Conservation (phyloP, 2,329 filamentous ascomycete species). For the Purpureocillium takamizusanense region DNA sequence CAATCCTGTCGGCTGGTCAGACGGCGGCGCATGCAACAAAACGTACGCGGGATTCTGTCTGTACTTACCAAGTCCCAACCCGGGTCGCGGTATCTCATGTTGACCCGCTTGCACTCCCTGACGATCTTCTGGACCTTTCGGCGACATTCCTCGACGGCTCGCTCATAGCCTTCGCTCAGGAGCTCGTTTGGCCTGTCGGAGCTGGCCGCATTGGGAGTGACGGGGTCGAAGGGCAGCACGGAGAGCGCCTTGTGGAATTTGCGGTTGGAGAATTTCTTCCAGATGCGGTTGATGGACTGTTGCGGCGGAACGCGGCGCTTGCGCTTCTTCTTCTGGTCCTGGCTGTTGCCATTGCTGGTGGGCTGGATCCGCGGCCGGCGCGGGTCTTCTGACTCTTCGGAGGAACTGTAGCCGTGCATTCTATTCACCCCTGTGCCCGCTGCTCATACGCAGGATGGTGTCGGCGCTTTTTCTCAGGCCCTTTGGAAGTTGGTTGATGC, state of each 20-base stretch:
- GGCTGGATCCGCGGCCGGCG: constrained; percentile 25
- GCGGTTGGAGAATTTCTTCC: constrained; percentile 49
- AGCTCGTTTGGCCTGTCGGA: constrained; percentile 50
- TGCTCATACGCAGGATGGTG: too few relatives aligned
- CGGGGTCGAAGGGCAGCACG: constrained; percentile 56
- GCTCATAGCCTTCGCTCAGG: constrained; percentile 50
- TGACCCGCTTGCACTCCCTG: constrained; percentile 60
- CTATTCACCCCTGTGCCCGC: too few relatives aligned
- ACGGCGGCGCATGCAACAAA: too few relatives aligned
- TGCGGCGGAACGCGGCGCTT: constrained; percentile 54
- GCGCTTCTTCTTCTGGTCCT: constrained; percentile 43
- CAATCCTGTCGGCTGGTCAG: constrained; percentile 36
- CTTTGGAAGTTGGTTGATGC: too few relatives aligned
- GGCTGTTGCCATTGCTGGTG: constrained; percentile 20
- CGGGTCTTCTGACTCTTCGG: constrained; percentile 39
- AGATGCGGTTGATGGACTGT: constrained; percentile 57
- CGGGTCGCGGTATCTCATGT: constrained; percentile 69
- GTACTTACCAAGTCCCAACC: constrained; percentile 49
- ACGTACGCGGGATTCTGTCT: too few relatives aligned
- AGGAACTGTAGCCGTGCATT: constrained; percentile 41
- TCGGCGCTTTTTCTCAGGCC: too few relatives aligned
- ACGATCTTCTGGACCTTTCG: constrained; percentile 54
- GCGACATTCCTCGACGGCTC: constrained; percentile 54
- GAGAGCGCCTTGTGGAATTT: constrained; percentile 58
- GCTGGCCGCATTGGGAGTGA: constrained; percentile 37